phyloP scores from a whole-genome alignment of 2,329 filamentous ascomycete species.

The Colletotrichum sidae region DNA sequence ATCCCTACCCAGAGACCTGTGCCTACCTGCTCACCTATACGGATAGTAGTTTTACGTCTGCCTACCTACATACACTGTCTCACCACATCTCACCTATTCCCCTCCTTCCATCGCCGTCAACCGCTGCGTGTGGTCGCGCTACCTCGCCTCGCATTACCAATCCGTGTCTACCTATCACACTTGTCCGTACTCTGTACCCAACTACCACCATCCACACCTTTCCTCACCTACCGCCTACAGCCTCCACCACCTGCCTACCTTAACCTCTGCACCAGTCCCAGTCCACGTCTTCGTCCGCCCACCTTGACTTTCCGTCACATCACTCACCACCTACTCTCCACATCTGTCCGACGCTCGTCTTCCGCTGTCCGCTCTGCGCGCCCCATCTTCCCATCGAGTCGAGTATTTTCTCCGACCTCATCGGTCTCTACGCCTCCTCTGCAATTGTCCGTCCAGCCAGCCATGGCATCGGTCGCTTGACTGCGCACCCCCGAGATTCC shows the following conservation, averaged over 20 bases:
- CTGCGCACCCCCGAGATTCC: slow-evolving; percentile 39
- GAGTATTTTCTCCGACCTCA: slow-evolving; percentile 25
- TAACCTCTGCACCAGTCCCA: slow-evolving; percentile 1
- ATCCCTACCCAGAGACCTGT: too few relatives aligned
- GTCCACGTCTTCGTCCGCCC: slow-evolving; percentile 5
- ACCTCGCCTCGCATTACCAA: slow-evolving; percentile 21
- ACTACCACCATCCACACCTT: slow-evolving; percentile 1
- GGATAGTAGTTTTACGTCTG: too few relatives aligned
- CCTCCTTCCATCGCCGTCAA: not conserved
- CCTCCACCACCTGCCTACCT: slow-evolving; percentile 7
- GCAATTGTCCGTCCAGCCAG: slow-evolving; percentile 43
- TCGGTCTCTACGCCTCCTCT: slow-evolving; percentile 28
- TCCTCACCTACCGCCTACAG: slow-evolving; percentile 9
- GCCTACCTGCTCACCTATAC: too few relatives aligned
- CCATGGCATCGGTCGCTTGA: slow-evolving; percentile 52
- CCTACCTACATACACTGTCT: too few relatives aligned
- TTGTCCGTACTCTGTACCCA: slow-evolving; percentile 14
- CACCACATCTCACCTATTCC: not conserved
- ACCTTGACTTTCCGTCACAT: not conserved
- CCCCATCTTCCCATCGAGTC: slow-evolving; percentile 38
- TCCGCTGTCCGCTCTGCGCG: slow-evolving; percentile 22
- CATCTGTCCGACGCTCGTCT: slow-evolving; percentile 14
- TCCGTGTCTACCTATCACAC: slow-evolving; percentile 17
- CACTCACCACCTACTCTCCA: slow-evolving; percentile 18
- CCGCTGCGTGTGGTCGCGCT: not conserved